phyloP scores from a whole-genome alignment of 2,329 filamentous ascomycete genomes.

The Arachnomyces sp. region DNA sequence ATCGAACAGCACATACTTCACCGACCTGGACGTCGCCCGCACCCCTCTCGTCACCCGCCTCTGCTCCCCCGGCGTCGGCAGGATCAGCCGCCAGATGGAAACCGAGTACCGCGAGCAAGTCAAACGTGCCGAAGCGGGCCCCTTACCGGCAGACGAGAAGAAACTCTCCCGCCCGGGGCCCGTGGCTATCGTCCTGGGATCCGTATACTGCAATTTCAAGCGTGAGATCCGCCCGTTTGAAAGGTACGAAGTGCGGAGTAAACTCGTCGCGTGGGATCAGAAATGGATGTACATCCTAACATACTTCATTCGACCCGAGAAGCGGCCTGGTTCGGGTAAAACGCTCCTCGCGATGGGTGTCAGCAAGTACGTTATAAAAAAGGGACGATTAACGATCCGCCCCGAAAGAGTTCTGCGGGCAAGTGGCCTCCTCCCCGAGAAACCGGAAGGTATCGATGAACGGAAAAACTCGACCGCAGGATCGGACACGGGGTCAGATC shows the following conservation, averaged over 20 bases:
- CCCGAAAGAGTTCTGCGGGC: conserved; percentile 66
- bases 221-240: conserved; percentile 62
- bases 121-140: conserved; percentile 37
- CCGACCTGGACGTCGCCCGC: conserved; percentile 74
- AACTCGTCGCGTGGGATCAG: conserved; percentile 64
- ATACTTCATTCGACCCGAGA: conserved; percentile 55
- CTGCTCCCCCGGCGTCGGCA: conserved; percentile 49
- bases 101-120: conserved; percentile 42
- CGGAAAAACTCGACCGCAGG: background rate
- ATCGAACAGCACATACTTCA: conserved; percentile 77
- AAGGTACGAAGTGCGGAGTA: conserved; percentile 64
- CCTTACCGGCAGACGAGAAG: conserved; percentile 35
- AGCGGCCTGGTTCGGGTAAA: conserved; percentile 45
- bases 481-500: conserved; percentile 4
- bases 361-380: conserved; percentile 75
- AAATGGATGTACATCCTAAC: conserved; percentile 75
- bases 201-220: conserved; percentile 65
- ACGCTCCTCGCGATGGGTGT: conserved; percentile 63
- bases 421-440: conserved; percentile 63
- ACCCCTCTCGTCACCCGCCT: conserved; percentile 69
- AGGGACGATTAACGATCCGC: conserved; percentile 73
- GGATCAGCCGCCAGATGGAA: conserved; percentile 46
- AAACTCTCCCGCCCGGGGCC: conserved; percentile 27
- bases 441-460: conserved; percentile 49
- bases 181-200: conserved; percentile 60